Conservation (phyloP, 768 basidiomycete species). For the Mycena albidolilacea region DNA sequence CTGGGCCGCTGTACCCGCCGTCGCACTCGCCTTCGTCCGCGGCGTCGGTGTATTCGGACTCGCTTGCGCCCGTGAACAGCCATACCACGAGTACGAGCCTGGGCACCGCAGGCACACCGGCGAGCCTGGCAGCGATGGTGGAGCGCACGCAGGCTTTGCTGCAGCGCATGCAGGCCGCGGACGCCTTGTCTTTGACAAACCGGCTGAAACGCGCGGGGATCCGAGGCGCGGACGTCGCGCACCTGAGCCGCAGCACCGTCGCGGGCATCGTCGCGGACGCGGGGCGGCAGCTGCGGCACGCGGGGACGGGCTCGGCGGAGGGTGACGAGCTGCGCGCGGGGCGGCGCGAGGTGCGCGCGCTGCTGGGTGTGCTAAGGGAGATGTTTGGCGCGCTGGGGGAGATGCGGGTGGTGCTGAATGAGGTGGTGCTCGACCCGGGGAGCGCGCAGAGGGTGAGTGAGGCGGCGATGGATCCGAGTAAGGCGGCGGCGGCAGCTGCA, state of each 20-base stretch:
- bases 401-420: conserved; percentile 87
- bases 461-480: conserved; percentile 72
- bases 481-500: conserved; percentile 59
- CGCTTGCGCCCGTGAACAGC: conserved; percentile 10
- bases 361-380: conserved; percentile 91
- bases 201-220: conserved; percentile 94
- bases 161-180: conserved; percentile 73
- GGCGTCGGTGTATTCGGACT: conserved; percentile 53
- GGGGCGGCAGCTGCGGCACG: conserved; percentile 79
- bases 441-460: conserved; percentile 82
- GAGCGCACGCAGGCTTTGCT: conserved; percentile 61
- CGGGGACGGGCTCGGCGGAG: conserved; percentile 62
- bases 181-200: conserved; percentile 89
- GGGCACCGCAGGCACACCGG: conserved; percentile 38
- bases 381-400: conserved; percentile 86
- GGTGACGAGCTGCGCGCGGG: conserved; percentile 80
- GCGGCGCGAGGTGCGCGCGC: conserved; percentile 83
- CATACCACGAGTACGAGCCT: background rate
- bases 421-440: conserved; percentile 90
- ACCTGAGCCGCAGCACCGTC: conserved; percentile 89
- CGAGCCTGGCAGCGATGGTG: conserved; percentile 72
- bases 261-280: conserved; percentile 83
- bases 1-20: conserved; percentile 78
- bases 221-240: conserved; percentile 86
- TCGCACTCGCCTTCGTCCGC: conserved; percentile 68